phyloP scores from a whole-genome alignment of 2,329 filamentous ascomycete genomes.

The Fonsecaea pugnacius region DNA sequence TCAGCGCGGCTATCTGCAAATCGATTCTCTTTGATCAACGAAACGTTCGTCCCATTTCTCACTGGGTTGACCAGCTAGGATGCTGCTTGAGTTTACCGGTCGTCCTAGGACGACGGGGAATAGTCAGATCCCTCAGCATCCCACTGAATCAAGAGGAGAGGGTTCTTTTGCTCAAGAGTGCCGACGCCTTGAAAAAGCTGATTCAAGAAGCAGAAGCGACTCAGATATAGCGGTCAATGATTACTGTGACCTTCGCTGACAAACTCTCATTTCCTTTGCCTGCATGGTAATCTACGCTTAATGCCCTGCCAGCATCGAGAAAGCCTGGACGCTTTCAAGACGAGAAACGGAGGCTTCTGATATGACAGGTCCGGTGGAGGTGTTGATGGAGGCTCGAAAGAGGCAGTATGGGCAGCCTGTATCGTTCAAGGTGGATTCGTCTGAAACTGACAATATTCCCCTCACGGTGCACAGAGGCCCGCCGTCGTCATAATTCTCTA shows the following conservation, averaged over 20 bases:
- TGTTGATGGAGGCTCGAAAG: background rate
- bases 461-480: background rate
- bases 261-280: background rate
- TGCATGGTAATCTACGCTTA: background rate
- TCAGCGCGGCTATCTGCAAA: slow-evolving; percentile 55
- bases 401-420: background rate
- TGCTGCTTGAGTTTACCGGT: slow-evolving; percentile 58
- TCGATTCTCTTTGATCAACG: slow-evolving; percentile 56
- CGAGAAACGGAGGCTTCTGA: background rate
- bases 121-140: slow-evolving; percentile 44
- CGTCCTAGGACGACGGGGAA: slow-evolving; percentile 54
- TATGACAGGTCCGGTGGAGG: background rate
- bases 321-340: background rate
- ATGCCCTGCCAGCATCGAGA: background rate
- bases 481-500: background rate
- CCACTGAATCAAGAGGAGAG: slow-evolving; percentile 35
- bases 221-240: background rate
- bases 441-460: background rate
- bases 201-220: slow-evolving; percentile 28
- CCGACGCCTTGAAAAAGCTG: slow-evolving; percentile 23
- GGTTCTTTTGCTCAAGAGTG: slow-evolving; percentile 27
- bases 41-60: slow-evolving; percentile 55
- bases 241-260: background rate
- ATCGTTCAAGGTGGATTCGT: background rate
- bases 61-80: slow-evolving; percentile 53